Conservation (phyloP, 345 rosid genomes). For the Eucalyptus tenuipes region DNA sequence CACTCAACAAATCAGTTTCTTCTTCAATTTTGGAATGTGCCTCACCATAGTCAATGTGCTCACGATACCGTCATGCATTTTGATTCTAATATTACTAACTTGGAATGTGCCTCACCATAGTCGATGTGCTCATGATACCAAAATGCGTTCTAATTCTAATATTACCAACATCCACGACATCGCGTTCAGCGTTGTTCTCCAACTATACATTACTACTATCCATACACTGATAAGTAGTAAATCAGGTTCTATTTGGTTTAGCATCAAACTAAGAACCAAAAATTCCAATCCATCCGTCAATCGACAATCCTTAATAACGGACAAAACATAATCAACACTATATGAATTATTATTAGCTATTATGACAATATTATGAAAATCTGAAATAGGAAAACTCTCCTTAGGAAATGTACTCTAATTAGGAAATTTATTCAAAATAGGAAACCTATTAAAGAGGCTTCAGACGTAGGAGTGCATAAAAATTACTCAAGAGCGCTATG, state of each 20-base stretch:
- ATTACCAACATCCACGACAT: background rate
- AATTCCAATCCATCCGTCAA: background rate
- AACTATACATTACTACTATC: background rate
- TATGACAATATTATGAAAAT: too few species aligned
- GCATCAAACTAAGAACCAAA: background rate
- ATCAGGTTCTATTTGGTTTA: background rate
- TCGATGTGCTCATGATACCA: too few species aligned
- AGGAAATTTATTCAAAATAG: background rate
- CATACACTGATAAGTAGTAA: background rate
- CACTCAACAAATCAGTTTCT: background rate
- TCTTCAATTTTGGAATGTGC: background rate
- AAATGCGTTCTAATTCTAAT: too few species aligned
- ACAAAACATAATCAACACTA: background rate
- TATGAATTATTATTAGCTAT: background rate
- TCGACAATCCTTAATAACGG: too few species aligned
- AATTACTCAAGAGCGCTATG: background rate
- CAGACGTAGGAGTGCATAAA: background rate
- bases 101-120: too few species aligned
- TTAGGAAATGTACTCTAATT: background rate
- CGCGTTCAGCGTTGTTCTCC: rapidly evolving
- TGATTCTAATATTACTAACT: too few species aligned
- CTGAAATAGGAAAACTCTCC: background rate
- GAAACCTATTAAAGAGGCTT: background rate
- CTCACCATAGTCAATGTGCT: too few species aligned
- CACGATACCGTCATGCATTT: too few species aligned